Conservation (phyloP, 2,329 filamentous ascomycete species). For the Daldinia eschscholtzii region DNA sequence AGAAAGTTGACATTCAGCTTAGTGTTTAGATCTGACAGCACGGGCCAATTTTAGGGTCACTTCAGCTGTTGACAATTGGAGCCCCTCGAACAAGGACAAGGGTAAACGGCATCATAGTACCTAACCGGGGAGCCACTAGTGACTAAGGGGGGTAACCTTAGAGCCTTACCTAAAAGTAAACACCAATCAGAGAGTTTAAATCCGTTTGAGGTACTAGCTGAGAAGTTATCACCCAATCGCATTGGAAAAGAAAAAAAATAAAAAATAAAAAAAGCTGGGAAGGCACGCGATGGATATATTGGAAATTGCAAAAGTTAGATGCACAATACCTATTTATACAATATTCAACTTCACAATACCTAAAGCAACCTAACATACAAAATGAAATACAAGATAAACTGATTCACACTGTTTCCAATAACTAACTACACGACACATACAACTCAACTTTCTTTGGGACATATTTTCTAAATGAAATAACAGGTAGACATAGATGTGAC, state of each 20-base stretch:
- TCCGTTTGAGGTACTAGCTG: background rate
- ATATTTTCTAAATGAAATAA: constrained; percentile 9
- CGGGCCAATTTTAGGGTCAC: constrained; percentile 20
- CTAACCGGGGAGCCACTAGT: too few species aligned
- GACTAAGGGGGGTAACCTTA: constrained; percentile 5
- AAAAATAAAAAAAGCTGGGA: constrained; percentile 23
- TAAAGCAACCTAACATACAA: background rate
- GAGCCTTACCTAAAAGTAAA: constrained; percentile 6
- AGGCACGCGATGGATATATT: constrained; percentile 22
- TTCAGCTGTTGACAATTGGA: background rate
- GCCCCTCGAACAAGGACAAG: background rate
- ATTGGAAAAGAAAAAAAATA: constrained; percentile 10
- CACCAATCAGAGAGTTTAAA: constrained; percentile 27
- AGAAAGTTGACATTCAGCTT: constrained; percentile 2
- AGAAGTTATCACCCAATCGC: constrained; percentile 12
- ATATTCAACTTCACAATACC: background rate
- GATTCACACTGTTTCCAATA: background rate
- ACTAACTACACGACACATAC: background rate
- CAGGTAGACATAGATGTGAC: constrained; percentile 7
- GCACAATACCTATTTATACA: background rate
- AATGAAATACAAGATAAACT: constrained; percentile 10
- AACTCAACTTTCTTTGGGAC: background rate
- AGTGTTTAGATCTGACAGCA: constrained; percentile 10
- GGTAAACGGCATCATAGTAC: background rate
- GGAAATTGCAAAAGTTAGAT: background rate